phyloP scores from a whole-genome alignment of 129 eudicot genomes.

The Daucus carota region DH1_v3.0 NC_030388.2:22717501-22718000 shows the following conservation, averaged over 20 bases:
- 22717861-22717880: slow-evolving; percentile 6
- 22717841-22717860: neutral
- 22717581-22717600: neutral
- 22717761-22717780: neutral
- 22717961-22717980: neutral
- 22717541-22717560: too few relatives aligned
- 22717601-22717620: neutral
- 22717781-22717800: slow-evolving; percentile 7
- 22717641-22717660: neutral
- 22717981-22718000: neutral
- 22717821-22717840: neutral
- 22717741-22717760: neutral
- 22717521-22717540: too few relatives aligned
- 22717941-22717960: slow-evolving; percentile 4
- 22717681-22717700: neutral
- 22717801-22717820: neutral
- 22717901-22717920: slow-evolving; percentile 13
- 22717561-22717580: neutral
- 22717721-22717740: neutral
- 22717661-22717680: neutral
- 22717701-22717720: neutral
- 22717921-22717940: neutral
- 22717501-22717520: too few relatives aligned
- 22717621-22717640: neutral
- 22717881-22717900: slow-evolving; percentile 7